Evolutionary conservation across 2,329 filamentous ascomycete genomes (phyloP), one percentile per base, ranked within the genome.

Genomic region (Alternaria triticina): DNA sequence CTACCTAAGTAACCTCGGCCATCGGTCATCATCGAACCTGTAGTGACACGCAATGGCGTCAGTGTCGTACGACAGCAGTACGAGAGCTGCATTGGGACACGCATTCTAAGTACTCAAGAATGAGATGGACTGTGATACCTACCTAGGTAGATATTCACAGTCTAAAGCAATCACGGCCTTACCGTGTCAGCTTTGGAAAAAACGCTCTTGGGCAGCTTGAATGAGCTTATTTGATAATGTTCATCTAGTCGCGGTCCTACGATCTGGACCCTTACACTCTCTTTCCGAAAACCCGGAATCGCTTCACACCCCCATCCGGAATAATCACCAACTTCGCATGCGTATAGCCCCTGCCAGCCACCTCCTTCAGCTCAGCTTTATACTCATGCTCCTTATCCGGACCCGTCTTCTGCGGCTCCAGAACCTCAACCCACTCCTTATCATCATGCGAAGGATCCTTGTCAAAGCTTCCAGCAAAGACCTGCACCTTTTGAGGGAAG

Each of bases 251-350:
- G 10, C 9, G 17, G 9, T 40, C 36, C 30, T 36, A 40, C 3
- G 10, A 11, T 20, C 20, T 13, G 15, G 20, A 25, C 15, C 3
- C 40, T 65, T 54, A 73, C 10, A 68, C 66, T 59, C 69, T 74
- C 68, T 86, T 89, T 3, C 91, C 92, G 79, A 92, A 89, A 2
- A 95, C 88, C 49, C 93, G 88, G 69, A 97, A 86, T 68, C 94
- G 85, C 88, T 97, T 97, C 3, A 97, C 91, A 23, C 95, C 94
- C 33, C 95, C 94, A 80, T 98, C 94, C 0, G 95, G 95, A 70
- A 97, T 93, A 77, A 97, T 96, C 33, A 93, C 91, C 77, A 98
- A 84, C 86, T 97, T 97, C 22, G 94, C 89, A 81, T 96, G 94
- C 12, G 91, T 93, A 74, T 93, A 91, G 3, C 84, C 82, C 76